These are phyloP conservation scores for Penicillium verrucosum DNA, from an alignment of 2,329 filamentous ascomycete species.

Conservation along the genomic window DNA sequence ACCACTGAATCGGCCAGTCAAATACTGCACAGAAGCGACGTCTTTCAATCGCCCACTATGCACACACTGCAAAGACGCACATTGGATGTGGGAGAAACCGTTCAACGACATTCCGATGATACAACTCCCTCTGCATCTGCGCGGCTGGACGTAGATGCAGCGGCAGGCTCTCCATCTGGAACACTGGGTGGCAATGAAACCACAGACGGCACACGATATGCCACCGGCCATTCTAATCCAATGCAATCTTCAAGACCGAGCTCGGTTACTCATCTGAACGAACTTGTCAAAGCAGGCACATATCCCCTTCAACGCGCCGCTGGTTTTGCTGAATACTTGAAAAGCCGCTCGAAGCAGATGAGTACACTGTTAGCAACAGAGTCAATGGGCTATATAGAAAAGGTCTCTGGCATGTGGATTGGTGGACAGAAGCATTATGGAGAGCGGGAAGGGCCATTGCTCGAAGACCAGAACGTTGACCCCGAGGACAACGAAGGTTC, in stretches of 20 bases:
- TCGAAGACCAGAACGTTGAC: constrained; percentile 61
- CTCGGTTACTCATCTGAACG: constrained; percentile 53
- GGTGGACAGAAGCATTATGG: constrained; percentile 87
- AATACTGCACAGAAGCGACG: constrained; percentile 80
- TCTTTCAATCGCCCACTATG: constrained; percentile 78
- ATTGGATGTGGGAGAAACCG: constrained; percentile 26
- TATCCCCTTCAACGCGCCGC: constrained; percentile 82
- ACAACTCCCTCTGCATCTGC: constrained; percentile 33
- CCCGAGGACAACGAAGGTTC: constrained; percentile 56
- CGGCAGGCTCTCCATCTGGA: neutral
- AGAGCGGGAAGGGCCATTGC: constrained; percentile 62
- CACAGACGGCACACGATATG: constrained; percentile 14
- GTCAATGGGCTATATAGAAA: constrained; percentile 94
- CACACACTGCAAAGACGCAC: constrained; percentile 32
- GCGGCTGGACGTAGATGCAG: constrained; percentile 20
- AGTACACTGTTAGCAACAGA: constrained; percentile 79
- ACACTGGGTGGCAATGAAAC: constrained; percentile 8
- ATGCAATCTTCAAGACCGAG: constrained; percentile 21
- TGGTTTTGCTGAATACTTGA: constrained; percentile 77
- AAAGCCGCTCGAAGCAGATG: constrained; percentile 74
- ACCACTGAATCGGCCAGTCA: constrained; percentile 81
- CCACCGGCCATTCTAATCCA: constrained; percentile 25
- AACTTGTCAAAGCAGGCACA: constrained; percentile 59
- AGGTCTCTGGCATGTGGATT: constrained; percentile 95
- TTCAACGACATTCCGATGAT: constrained; percentile 34